These are phyloP conservation scores for Phytophthora idaei DNA, from an alignment of 352 stramenopile species.

Conservation along the genomic window DNA sequence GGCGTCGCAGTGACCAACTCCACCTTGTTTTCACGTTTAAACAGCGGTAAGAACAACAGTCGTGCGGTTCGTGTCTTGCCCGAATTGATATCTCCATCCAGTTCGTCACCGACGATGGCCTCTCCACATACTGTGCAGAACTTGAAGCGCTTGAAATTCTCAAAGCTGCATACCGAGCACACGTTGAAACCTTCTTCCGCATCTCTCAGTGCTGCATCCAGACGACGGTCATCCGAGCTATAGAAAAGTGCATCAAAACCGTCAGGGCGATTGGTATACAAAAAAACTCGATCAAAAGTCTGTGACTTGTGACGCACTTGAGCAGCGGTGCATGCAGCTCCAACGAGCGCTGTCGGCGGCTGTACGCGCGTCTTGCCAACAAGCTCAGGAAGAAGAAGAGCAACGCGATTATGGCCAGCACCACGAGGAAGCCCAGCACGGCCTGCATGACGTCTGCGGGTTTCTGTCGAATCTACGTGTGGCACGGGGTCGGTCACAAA, in stretches of 20 bases:
- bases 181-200: conserved; percentile 47
- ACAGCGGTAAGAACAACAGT: conserved; percentile 22
- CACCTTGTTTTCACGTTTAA: conserved; percentile 22
- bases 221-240: conserved; percentile 35
- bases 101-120: conserved; percentile 11
- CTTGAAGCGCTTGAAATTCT: conserved; percentile 50
- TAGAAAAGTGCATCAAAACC: background rate
- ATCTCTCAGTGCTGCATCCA: conserved; percentile 45
- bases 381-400: conserved; percentile 28
- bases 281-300: background rate
- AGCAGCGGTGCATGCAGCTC: conserved; percentile 39
- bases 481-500: conserved; percentile 4
- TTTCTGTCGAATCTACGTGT: conserved; percentile 9
- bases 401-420: conserved; percentile 26
- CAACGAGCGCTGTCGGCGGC: conserved; percentile 22
- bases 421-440: conserved; percentile 24
- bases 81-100: background rate
- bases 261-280: no score
- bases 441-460: conserved; percentile 12
- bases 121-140: conserved; percentile 52
- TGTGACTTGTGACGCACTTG: conserved; percentile 23
- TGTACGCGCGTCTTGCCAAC: conserved; percentile 25
- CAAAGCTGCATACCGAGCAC: conserved; percentile 44
- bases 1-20: conserved; percentile 23
- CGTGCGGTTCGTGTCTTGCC: conserved; percentile 19